Conservation (phyloP, 257 asterid genomes). For the Plectranthus barbatus region DNA sequence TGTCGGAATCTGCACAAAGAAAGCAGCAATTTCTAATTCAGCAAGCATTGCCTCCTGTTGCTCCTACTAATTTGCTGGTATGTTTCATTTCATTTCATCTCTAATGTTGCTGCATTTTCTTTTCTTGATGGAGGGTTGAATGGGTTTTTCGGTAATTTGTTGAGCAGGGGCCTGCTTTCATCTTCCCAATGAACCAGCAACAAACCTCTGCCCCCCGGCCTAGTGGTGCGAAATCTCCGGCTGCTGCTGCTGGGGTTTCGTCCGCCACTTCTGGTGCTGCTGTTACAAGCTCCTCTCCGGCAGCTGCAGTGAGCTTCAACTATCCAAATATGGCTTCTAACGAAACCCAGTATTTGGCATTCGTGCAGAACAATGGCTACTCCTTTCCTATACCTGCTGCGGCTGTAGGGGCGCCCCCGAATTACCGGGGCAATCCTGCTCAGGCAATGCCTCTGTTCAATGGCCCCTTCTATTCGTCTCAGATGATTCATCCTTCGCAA, state of each 20-base stretch:
- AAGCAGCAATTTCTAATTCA: slow-evolving; percentile 78
- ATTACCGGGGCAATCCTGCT: slow-evolving; percentile 66
- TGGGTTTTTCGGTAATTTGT: neutral
- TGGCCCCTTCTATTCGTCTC: slow-evolving; percentile 77
- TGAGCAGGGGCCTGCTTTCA: slow-evolving; percentile 70
- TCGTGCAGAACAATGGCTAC: slow-evolving; percentile 68
- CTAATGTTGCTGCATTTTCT: neutral
- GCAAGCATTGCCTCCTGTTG: slow-evolving; percentile 75
- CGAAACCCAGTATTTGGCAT: slow-evolving; percentile 83
- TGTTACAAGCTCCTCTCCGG: slow-evolving; percentile 27
- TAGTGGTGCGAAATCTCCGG: slow-evolving; percentile 18
- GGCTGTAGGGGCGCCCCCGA: slow-evolving; percentile 60
- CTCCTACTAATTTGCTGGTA: slow-evolving; percentile 71
- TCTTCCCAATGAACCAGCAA: slow-evolving; percentile 90
- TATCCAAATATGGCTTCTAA: slow-evolving; percentile 63
- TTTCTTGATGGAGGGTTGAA: neutral
- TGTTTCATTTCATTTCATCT: neutral
- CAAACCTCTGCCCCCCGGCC: slow-evolving; percentile 61
- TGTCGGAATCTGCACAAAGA: slow-evolving; percentile 53
- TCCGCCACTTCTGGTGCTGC: slow-evolving; percentile 30
- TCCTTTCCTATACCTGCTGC: slow-evolving; percentile 74
- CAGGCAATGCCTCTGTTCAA: slow-evolving; percentile 82
- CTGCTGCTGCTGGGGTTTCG: slow-evolving; percentile 18
- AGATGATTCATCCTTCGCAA: slow-evolving; percentile 72
- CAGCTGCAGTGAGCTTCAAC: slow-evolving; percentile 68